Conservation (phyloP, 1,284 basidiomycete genomes). For the Apiotrichum gamsii region DNA sequence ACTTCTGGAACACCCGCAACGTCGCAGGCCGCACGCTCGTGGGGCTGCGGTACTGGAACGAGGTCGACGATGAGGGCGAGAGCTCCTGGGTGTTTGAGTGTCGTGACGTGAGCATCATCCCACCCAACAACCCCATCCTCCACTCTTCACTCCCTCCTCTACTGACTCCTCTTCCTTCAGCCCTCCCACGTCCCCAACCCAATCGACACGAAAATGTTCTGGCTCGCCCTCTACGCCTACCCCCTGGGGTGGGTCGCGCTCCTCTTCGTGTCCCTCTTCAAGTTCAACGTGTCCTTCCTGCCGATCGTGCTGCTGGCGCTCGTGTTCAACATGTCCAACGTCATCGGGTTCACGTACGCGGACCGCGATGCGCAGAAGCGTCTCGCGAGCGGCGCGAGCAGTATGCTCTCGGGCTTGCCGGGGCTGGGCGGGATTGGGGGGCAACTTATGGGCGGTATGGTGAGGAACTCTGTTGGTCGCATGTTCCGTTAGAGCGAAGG, state of each 20-base stretch:
- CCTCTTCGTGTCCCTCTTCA: slow-evolving; percentile 77
- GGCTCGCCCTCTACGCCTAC: slow-evolving; percentile 74
- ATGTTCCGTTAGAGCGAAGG: slow-evolving; percentile 54
- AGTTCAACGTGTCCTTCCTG: slow-evolving; percentile 76
- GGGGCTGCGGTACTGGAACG: slow-evolving; percentile 92
- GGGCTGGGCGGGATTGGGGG: slow-evolving; percentile 65
- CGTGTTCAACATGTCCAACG: slow-evolving; percentile 87
- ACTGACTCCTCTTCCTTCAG: no score
- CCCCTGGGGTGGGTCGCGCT: slow-evolving; percentile 78
- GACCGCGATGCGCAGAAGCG: slow-evolving; percentile 80
- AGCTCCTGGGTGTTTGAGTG: slow-evolving; percentile 95
- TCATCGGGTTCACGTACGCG: slow-evolving; percentile 63
- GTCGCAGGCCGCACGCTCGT: slow-evolving; percentile 85
- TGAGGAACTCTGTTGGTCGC: slow-evolving; percentile 72
- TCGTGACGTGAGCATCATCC: slow-evolving; percentile 67
- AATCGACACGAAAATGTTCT: slow-evolving; percentile 63
- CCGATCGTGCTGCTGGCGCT: slow-evolving; percentile 82
- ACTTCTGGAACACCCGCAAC: slow-evolving; percentile 97
- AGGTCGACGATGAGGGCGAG: slow-evolving; percentile 92
- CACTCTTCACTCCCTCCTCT: no score
- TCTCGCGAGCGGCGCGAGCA: slow-evolving; percentile 65
- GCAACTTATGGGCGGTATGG: slow-evolving; percentile 66
- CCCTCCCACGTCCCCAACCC: slow-evolving; percentile 83
- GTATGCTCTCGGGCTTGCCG: slow-evolving; percentile 53
- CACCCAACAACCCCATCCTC: no score